A percentile compares a stretch with the other conserved stretches of the same genome.
Conservation (phyloP, 2,329 filamentous ascomycete genomes). For the Exophiala bonariae region DNA sequence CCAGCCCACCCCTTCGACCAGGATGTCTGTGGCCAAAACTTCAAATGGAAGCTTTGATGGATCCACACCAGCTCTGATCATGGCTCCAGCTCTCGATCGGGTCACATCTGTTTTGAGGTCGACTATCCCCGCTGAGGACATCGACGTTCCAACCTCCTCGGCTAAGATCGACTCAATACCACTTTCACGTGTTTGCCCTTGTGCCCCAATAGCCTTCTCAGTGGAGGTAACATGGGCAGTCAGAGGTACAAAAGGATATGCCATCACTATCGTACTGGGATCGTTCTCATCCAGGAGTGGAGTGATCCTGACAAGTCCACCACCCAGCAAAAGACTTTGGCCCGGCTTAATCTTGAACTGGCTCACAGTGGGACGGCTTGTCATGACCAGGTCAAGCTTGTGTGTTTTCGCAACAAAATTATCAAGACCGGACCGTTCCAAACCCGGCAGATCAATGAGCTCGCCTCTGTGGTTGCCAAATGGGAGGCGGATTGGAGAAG, state of each 20-base stretch:
- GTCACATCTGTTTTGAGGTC: constrained; percentile 81
- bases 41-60: constrained; percentile 66
- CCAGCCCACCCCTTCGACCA: constrained; percentile 93
- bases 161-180: constrained; percentile 52
- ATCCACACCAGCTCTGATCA: constrained; percentile 64
- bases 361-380: constrained; percentile 68
- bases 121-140: constrained; percentile 72
- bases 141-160: constrained; percentile 48
- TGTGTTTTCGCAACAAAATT: constrained; percentile 67
- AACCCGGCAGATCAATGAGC: constrained; percentile 86
- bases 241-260: constrained; percentile 85
- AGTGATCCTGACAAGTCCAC: constrained; percentile 84
- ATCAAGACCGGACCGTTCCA: constrained; percentile 73
- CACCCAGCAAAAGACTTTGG: constrained; percentile 79
- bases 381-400: constrained; percentile 74
- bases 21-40: constrained; percentile 76
- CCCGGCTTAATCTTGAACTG: constrained; percentile 72
- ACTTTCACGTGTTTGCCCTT: constrained; percentile 66
- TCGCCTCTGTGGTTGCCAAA: constrained; percentile 83
- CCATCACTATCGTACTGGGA: constrained; percentile 58
- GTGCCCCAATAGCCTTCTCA: constrained; percentile 74
- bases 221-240: constrained; percentile 74
- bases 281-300: constrained; percentile 48
- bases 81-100: constrained; percentile 69
- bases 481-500: constrained; percentile 88